Evolutionary conservation across 2,329 filamentous ascomycete species (phyloP), one percentile per base, ranked within the genome.

Genomic region (Epichloe sylvatica): DNA sequence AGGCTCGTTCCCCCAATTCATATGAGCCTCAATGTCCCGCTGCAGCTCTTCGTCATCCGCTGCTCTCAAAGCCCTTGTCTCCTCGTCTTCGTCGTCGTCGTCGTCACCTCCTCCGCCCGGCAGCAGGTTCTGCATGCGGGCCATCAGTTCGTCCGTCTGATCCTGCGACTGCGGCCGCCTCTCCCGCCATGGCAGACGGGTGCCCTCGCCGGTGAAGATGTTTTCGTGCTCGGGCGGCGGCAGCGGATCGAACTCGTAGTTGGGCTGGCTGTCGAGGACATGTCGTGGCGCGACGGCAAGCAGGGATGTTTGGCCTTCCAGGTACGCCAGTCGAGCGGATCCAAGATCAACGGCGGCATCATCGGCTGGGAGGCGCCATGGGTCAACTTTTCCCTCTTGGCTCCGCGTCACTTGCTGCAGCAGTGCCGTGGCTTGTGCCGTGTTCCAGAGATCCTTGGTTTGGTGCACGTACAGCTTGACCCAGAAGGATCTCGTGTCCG

Each of bases 401-500:
- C 74, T 74, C 53, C 78, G 77, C 42, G 81, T 83, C 15, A 83
- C 78, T 58, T 86, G 80, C 33, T 83, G 74, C 2, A 96, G 75
- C 7, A 95, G 67, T 4, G 72, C 69, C 3, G 76, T 81, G 13
- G 78, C 80, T 58, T 87, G 82, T 0, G 84, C 75, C 4, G 82
- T 88, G 61, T 89, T 89, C 90, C 90, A 96, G 3, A 94, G 70
- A 57, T 91, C 85, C 60, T 89, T 91, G 4, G 84, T 76, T 42
- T 84, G 79, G 50, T 79, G 73, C 30, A 87, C 74, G 61, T 95
- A 95, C 2, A 94, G 73, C 59, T 84, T 80, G 4, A 81, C 80
- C 59, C 87, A 78, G 37, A 95, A 76, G 49, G 78, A 74, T 19
- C 63, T 60, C 55, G 88, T 77, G 43, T 80, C 73, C 12, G 76